These are phyloP conservation scores for Fusarium bactridioides DNA, from an alignment of 2,329 filamentous ascomycete species.

Conservation along the genomic window DNA sequence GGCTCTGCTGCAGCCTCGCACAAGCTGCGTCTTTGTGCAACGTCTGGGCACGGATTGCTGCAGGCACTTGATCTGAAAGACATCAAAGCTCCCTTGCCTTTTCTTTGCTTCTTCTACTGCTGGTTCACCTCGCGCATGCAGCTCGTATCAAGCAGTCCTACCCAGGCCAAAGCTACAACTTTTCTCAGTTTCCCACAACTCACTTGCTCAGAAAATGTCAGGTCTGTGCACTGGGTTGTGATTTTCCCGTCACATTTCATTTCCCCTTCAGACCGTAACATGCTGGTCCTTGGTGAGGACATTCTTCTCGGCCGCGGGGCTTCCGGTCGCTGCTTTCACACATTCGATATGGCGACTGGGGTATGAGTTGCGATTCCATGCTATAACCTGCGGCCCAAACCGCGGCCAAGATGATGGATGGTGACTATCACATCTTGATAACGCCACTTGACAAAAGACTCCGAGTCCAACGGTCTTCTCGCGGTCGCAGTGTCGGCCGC, in stretches of 20 bases:
- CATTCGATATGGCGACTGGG: constrained; percentile 13
- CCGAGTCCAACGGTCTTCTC: not conserved
- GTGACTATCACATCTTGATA: constrained; percentile 23
- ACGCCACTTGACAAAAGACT: constrained; percentile 35
- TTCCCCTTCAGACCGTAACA: constrained; percentile 18
- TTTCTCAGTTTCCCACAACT: not conserved
- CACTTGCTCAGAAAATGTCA: constrained; percentile 1
- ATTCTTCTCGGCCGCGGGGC: constrained; percentile 22
- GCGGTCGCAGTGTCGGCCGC: constrained; percentile 16
- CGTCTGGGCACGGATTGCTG: constrained; percentile 18
- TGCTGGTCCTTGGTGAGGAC: constrained; percentile 17
- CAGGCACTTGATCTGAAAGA: constrained; percentile 27
- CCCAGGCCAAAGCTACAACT: constrained; percentile 7
- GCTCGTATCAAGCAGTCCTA: constrained; percentile 39
- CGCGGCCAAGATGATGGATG: constrained; percentile 34
- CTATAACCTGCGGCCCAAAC: constrained; percentile 37
- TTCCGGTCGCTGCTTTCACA: constrained; percentile 27
- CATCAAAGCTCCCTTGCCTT: constrained; percentile 14
- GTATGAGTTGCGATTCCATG: constrained; percentile 24
- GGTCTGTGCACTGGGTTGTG: constrained; percentile 5
- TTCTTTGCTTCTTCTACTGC: not conserved
- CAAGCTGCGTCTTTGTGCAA: constrained; percentile 4
- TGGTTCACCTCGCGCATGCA: constrained; percentile 21
- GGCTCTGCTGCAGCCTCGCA: constrained; percentile 26
- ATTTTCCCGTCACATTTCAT: constrained; percentile 22